Evolutionary conservation across 148 eudicot genomes (phyloP), one percentile per base, ranked within the genome.

Genomic region (Rhododendron ferrugineum): DNA sequence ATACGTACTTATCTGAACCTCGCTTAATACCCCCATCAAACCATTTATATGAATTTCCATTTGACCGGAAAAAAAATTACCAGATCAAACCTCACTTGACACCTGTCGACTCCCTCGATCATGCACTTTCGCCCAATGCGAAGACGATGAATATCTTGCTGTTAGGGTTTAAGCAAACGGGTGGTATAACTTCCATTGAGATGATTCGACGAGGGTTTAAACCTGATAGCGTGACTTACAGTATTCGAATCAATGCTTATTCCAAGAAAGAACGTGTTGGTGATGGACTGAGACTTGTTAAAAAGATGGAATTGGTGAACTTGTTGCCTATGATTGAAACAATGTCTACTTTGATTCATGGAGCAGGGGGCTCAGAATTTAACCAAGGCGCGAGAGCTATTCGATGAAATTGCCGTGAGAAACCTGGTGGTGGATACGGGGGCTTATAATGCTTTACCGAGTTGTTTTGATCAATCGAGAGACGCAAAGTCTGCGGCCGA

Each of bases 61-160:
- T 32, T 32, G 32, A 32, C 32, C 1, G 32, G 32, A 1, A 32
- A 32, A 32, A 32, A 32, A 32, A 32, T 0, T 32, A 32, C 40
- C 40, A 0, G 42, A 40, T 40, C 42, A 40, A 40, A 5, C 42
- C 42, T 37, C 44, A 40, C 44, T 40, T 40, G 44, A 40, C 44
- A 47, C 50, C 50, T 0, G 2, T 10, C 13, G 11, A 47, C 50
- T 47, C 13, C 50, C 11, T 62, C 91, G 91, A 32, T 95, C 8
- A 40, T 0, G 44, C 44, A 6, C 44, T 93, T 84, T 77, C 90
- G 60, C 92, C 94, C 37, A 90, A 92, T 89, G 90, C 89, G 72
- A 95, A 91, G 86, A 96, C 98, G 73, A 95, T 96, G 98, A 96
- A 95, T 89, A 95, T 95, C 44, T 86, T 96, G 89, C 93, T 96